Evolutionary conservation across 805 yeast species (phyloP).

Genomic region (Middelhovenomyces tepae): DNA sequence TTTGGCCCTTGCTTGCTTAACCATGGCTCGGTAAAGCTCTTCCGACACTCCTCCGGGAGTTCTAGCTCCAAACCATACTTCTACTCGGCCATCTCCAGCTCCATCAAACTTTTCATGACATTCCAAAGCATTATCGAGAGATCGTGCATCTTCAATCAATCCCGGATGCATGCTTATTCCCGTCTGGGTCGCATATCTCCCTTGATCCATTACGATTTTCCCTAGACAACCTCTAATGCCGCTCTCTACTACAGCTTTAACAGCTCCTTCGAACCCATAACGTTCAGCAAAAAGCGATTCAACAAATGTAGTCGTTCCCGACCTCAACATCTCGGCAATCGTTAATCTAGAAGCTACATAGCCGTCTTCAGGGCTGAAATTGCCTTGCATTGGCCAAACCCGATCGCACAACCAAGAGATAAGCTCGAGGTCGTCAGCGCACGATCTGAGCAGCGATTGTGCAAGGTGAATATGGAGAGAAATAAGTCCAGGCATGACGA

Average conservation of each 20-base stretch:
- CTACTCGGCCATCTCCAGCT: constrained; percentile 15
- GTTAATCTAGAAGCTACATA: constrained; percentile 12
- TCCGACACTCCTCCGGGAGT: constrained; percentile 15
- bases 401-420: constrained; percentile 14
- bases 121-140: constrained; percentile 9
- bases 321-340: constrained; percentile 15
- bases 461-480: constrained; percentile 14
- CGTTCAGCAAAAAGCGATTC: constrained; percentile 14
- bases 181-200: constrained; percentile 11
- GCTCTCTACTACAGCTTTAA: constrained; percentile 9
- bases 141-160: constrained; percentile 9
- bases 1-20: constrained; percentile 5
- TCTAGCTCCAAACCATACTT: constrained; percentile 16
- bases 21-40: constrained; percentile 10
- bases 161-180: constrained; percentile 12
- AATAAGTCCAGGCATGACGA: constrained; percentile 13
- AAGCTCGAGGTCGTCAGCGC: constrained; percentile 13
- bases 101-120: constrained; percentile 11
- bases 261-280: constrained; percentile 8
- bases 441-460: constrained; percentile 11
- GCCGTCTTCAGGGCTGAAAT: constrained; percentile 13
- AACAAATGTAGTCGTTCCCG: constrained; percentile 14
- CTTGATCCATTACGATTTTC: constrained; percentile 14
- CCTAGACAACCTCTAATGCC: constrained; percentile 11
- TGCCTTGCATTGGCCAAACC: constrained; percentile 15